Evolutionary conservation across 2,329 filamentous ascomycete genomes (phyloP), one percentile per base, ranked within the genome.

Genomic region (Coleophoma crateriformis): DNA sequence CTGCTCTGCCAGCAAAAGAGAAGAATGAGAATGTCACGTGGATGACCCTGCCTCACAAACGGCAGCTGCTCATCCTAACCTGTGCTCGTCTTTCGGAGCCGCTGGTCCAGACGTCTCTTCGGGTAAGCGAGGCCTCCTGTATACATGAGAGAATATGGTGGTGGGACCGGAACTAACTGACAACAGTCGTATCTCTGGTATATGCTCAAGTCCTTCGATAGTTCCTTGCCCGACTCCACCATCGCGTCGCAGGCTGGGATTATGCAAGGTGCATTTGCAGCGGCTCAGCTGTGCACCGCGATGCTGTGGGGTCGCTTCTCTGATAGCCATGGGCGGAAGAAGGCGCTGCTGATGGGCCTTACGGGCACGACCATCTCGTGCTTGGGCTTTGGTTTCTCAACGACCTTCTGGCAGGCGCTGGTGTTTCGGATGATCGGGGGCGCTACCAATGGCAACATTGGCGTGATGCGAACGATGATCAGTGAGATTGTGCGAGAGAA

Each of bases 31-130:
- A 75, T 0, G 78, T 87, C 19, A 78, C 82, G 51, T 94, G 88
- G 89, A 71, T 70, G 33, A 82, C 86, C n/a, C 71, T 95, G 1
- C 90, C 90, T 0, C 77, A 80, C 48, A 95, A 91, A 65, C 75
- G 81, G 42, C 90, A 95, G 67, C 77, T 96, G 15, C 70, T 85
- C 20, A 84, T 95, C 52, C 75, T 96, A 48, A 90, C 86, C 0
- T 71, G 95, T 39, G 85, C 90, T 7, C 82, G 90, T 33, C 72
- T 96, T 19, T 90, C 87, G 12, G 90, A 95, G 64, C 90, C 90
- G 3, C 71, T 95, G 34, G 87, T 88, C 0, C 87, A 94, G 62
- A 90, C 87, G 1, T 88, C 84, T 12, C 46, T 64, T 34, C 45
- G 61, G 17, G 60, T 62, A 27, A 47, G 54, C 50, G 35, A 12